phyloP scores from a whole-genome alignment of 2,329 filamentous ascomycete genomes.

The Pseudocercospora musae region DNA sequence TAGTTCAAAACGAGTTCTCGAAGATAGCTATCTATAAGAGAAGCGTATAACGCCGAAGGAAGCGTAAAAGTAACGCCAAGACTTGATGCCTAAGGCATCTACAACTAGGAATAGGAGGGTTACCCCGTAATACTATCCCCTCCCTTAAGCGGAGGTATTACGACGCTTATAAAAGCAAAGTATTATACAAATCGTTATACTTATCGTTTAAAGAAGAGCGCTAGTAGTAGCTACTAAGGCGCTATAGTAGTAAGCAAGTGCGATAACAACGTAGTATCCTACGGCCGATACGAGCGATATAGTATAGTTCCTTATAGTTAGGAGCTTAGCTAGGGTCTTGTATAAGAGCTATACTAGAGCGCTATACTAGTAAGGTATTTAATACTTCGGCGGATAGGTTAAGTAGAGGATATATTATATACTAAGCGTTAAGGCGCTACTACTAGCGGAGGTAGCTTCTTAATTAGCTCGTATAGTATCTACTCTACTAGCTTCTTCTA shows the following conservation, averaged over 20 bases:
- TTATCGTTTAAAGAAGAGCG: background rate
- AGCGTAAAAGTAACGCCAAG: too few species aligned
- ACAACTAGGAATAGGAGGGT: too few species aligned
- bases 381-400: background rate
- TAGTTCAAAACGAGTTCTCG: too few species aligned
- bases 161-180: background rate
- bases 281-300: background rate
- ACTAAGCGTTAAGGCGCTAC: background rate
- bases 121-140: too few species aligned
- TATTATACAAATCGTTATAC: background rate
- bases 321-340: background rate
- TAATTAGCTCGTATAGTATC: background rate
- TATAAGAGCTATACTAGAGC: background rate
- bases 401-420: background rate
- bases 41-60: too few species aligned
- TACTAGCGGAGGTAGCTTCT: background rate
- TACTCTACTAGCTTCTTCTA: background rate
- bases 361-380: background rate
- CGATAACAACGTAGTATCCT: background rate
- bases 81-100: too few species aligned
- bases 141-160: background rate
- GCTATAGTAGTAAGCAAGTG: background rate
- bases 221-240: background rate
- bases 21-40: too few species aligned
- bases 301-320: background rate